Conservation (phyloP, 768 basidiomycete species). For the Dacryopinax primogenitus region DNA sequence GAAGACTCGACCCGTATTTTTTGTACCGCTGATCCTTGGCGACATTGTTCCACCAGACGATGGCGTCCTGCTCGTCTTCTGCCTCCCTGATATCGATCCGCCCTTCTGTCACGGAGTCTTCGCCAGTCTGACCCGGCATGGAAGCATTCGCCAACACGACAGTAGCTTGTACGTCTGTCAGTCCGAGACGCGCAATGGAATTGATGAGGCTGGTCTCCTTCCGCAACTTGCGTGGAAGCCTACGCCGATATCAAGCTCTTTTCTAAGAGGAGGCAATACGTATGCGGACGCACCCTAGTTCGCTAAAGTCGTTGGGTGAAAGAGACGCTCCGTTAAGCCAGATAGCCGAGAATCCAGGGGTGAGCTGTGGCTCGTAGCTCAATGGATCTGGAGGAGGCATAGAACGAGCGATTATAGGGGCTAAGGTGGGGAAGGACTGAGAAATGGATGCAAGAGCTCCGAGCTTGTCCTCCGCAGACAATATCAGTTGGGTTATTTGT, state of each 20-base stretch:
- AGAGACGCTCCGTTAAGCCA: conserved; percentile 74
- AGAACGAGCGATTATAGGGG: conserved; percentile 52
- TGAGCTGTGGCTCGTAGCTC: background rate
- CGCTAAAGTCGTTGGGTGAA: conserved; percentile 49
- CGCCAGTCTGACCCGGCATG: conserved; percentile 41
- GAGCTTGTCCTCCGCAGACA: conserved; percentile 43
- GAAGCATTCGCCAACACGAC: conserved; percentile 54
- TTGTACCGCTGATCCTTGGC: conserved; percentile 62
- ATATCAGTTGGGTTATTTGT: conserved; percentile 63
- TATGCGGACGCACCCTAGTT: conserved; percentile 40
- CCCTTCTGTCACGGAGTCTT: conserved; percentile 44
- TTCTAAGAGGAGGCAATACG: no score
- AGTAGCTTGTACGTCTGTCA: conserved; percentile 53
- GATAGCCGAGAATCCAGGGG: conserved; percentile 22
- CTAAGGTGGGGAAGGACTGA: conserved; percentile 84
- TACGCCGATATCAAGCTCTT: no score
- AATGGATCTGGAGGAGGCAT: conserved; percentile 12
- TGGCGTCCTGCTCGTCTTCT: conserved; percentile 55
- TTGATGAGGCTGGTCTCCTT: conserved; percentile 54
- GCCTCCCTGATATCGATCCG: conserved; percentile 88
- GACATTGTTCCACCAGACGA: conserved; percentile 85
- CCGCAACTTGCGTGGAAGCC: conserved; percentile 55
- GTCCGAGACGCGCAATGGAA: conserved; percentile 47
- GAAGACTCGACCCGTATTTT: conserved; percentile 43
- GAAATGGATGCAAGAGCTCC: conserved; percentile 51